Base-by-base conservation (phyloP, 106 monocot species). In the Apostasia shenzhenica region DNA sequence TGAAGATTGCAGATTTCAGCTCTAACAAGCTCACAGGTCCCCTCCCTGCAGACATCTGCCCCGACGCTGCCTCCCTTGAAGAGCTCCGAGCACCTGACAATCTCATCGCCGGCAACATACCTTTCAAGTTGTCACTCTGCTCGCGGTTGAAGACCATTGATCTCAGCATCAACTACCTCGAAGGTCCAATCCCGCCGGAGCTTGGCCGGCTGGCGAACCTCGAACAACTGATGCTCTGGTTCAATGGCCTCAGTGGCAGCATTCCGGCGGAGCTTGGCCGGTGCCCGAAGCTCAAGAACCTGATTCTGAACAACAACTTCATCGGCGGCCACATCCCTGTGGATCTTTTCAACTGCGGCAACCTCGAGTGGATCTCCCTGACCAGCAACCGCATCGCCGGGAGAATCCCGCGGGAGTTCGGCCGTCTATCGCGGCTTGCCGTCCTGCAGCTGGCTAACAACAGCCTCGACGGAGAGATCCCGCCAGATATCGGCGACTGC, bases 241-340 rank as follows among this genome's bases (percentile, higher is more conserved):
- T 89, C 75, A 89, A 89, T 55, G 73, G 84, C 62, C 66, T 83
- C 13, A 67, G 77, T 3, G 89, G 93, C 6, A 59, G 3, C 6
- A 84, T 93, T 48, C 93, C 93, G 5, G 47, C 77, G 8, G 83
- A 89, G 50, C 58, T 93, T n/a, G 84, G 84, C n/a, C 70, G 72
- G 6, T 93, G 89, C 75, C 14, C 75, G 44, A 70, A 51, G 69
- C 79, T 93, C 2, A 81, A 89, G 74, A 93, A 81, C 41, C 75
- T 93, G 55, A 93, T 93, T 63, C 80, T 93, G 41, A 89, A 93
- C 77, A 89, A 86, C 81, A 93, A 93, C 55, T 73, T 77, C 70
- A 70, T 93, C 59, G 50, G 37, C n/a, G 76, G 93, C 8, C 61
- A 84, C 47, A 89, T 93, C 68, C 93, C 86, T 0, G 12, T 57